Base-by-base conservation (phyloP, 2,329 filamentous ascomycete genomes). In the Fusarium sp. region DNA sequence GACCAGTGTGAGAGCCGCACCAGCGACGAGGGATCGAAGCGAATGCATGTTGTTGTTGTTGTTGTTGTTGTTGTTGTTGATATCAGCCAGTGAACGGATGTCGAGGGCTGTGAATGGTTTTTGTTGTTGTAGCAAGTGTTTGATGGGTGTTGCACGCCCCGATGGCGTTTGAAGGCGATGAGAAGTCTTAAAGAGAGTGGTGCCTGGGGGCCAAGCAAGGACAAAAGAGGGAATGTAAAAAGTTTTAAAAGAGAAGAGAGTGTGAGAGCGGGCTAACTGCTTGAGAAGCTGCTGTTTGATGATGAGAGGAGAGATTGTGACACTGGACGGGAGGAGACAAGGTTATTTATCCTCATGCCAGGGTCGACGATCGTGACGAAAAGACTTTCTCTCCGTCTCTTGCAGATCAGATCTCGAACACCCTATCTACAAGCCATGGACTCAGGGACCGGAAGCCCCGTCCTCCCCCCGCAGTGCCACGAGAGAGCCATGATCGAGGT, bases 1-100 rank as follows among this genome's bases (percentile, higher is more conserved):
- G 63, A 82, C 73, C 67, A 87, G 71, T 55, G 83, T 79, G 61
- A 84, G 75, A 20, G 82, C 82, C 78, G 81, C 83, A 65, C 82
- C 72, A 57, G 82, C 82, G 66, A 80, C 80, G 62, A 83, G 20
- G 67, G 71, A 66, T 62, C 67, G 69, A 63, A 78, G 66, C 27
- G 76, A 76, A 71, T 70, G 65, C 71, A 77, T 75, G 56, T 35
- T 67, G 56, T 62, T 56, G 46, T 62, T 60, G 60, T 35, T 67
- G 56, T 62, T 56, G 55, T 35, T 67, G 56, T 62, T 56, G 46
- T 62, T 60, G 60, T 35, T 67, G 56, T 62, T 56, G 55, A 64
- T 60, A 24, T 71, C 69, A 66, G 56, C 42, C 67, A 65, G 69
- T 46, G 68, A 74, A 63, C 20, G 69, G 59, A 64, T 57, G 35